Evolutionary conservation across 106 monocot genomes (phyloP).

Genomic region (Dioscorea zingiberensis): DNA sequence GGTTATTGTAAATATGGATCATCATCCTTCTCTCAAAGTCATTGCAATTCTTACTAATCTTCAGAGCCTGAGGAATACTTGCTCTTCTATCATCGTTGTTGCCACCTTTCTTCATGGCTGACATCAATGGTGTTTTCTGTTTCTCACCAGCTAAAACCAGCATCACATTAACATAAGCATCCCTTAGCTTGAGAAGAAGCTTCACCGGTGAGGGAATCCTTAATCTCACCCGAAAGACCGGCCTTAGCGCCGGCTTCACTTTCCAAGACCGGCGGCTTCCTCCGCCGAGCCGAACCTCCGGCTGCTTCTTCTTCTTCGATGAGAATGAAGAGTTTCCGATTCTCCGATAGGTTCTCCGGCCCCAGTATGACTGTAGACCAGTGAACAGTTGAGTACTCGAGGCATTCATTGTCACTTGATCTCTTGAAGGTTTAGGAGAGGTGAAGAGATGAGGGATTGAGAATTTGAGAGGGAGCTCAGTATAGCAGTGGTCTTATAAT

Average conservation of each 20-base stretch:
- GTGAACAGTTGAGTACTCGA: not conserved
- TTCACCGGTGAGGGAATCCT: not conserved
- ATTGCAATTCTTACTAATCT: not conserved
- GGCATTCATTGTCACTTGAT: not conserved
- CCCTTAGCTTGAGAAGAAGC: constrained; percentile 2
- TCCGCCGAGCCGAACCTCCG: not conserved
- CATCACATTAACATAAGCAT: constrained; percentile 5
- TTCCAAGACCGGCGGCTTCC: not conserved
- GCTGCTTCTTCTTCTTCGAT: not conserved
- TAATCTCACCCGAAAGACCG: not conserved
- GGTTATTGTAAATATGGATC: not conserved
- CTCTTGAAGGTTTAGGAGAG: not conserved
- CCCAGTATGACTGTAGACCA: constrained; percentile 2
- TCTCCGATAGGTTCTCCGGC: constrained; percentile 1
- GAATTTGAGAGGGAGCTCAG: too few species aligned
- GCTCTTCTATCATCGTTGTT: not conserved
- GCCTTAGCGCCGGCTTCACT: not conserved
- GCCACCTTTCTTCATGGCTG: not conserved
- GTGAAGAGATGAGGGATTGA: too few species aligned
- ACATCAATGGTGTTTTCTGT: not conserved
- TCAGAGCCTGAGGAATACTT: not conserved
- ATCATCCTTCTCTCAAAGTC: not conserved
- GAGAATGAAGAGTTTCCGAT: not conserved
- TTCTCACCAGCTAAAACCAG: not conserved
- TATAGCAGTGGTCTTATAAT: too few species aligned